phyloP scores from a whole-genome alignment of 768 basidiomycete species.

The Pisolithus tinctorius region DNA sequence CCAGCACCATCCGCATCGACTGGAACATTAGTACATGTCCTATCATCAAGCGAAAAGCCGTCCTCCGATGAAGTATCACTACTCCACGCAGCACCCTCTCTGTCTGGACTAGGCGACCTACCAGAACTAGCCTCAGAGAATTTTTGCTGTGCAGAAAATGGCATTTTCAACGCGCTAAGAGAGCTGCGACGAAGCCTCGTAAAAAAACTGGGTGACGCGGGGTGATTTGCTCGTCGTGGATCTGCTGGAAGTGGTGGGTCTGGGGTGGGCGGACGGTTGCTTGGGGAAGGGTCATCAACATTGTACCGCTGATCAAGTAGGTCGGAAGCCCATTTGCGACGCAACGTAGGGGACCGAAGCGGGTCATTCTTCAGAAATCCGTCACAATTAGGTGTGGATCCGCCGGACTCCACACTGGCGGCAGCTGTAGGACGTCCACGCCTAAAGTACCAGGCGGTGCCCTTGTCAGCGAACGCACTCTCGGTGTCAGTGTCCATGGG shows the following conservation, averaged over 20 bases:
- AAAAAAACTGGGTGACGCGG: slow-evolving; percentile 31
- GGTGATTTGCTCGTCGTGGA: slow-evolving; percentile 5
- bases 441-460: slow-evolving; percentile 49
- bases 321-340: slow-evolving; percentile 44
- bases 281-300: slow-evolving; percentile 4
- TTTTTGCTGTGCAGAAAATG: slow-evolving; percentile 26
- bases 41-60: slow-evolving; percentile 18
- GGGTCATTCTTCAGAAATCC: slow-evolving; percentile 30
- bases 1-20: slow-evolving; percentile 17
- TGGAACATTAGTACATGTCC: slow-evolving; percentile 4
- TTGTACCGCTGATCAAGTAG: slow-evolving; percentile 28
- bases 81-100: slow-evolving; percentile 41
- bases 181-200: slow-evolving; percentile 39
- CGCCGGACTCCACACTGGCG: slow-evolving; percentile 24
- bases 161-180: slow-evolving; percentile 34
- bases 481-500: slow-evolving; percentile 80
- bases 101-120: slow-evolving; percentile 23
- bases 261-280: background rate
- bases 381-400: slow-evolving; percentile 25
- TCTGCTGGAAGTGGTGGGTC: background rate
- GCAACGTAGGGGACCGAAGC: slow-evolving; percentile 35
- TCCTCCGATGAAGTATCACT: slow-evolving; percentile 57
- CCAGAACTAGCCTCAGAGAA: slow-evolving; percentile 14
- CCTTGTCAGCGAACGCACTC: slow-evolving; percentile 50
- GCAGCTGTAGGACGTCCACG: slow-evolving; percentile 33